Base-by-base conservation (phyloP, 1,139 yeast species). In the Yamadazyma pseudoaaseri region DNA sequence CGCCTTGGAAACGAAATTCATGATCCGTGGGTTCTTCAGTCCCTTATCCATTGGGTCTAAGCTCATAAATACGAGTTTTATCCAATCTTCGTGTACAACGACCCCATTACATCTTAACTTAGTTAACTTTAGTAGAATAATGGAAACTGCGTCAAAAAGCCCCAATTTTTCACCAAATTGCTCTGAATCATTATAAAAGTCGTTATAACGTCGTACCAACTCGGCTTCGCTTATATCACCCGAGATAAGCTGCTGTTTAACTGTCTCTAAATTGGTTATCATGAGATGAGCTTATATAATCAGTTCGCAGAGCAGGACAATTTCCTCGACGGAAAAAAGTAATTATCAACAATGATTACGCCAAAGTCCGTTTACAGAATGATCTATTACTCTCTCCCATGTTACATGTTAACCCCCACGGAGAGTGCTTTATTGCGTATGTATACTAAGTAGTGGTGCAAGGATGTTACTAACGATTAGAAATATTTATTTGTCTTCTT, bases 321-420 rank as follows among this genome's bases (percentile, higher is more conserved):
- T n/a, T n/a, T n/a, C n/a, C n/a, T n/a, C n/a, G n/a, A n/a, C n/a
- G n/a, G n/a, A n/a, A n/a, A n/a, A n/a, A n/a, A 6, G 12, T 8
- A 8, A 22, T 11, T 22, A 18, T 18, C 21, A 31, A 33, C 11
- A 37, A n/a, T 42, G 39, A 34, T 43, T 30, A 37, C 42, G 9
- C 46, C 48, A 4, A 44, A 38, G 27, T 25, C 33, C 7, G 41
- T 38, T 3, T 45, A 62, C 47, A 48, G 55, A 32, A 44, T 59
- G 40, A 60, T 64, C 45, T 65, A 62, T 51, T 55, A 59, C 45
- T 62, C 60, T 38, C 57, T 66, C 38, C 73, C 73, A 15, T 60
- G 54, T 37, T 51, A 49, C 37, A 66, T 66, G 71, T 58, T 66
- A 52, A 66, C 72, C 15, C 44, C 45, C 29, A 48, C 56, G 7